Base-by-base conservation (phyloP, 768 basidiomycete species). In the Lentinus brumalis region DNA sequence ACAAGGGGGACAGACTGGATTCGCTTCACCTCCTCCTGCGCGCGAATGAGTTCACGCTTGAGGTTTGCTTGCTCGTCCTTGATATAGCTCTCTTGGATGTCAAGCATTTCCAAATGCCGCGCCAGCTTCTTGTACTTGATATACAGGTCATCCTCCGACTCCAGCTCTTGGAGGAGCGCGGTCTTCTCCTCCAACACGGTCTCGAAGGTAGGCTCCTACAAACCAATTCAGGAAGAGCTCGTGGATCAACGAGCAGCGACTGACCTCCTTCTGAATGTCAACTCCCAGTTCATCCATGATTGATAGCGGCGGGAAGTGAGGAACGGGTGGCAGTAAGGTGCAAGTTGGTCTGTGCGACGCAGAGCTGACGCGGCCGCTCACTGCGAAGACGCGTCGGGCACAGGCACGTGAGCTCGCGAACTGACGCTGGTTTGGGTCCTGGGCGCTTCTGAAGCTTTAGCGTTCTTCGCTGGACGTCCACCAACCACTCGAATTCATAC, bases 1-100 rank as follows among this genome's bases (percentile, higher is more conserved):
- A 99, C 97, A 15, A 99, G 87, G 0, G 97, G 97, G 6, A 99
- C 97, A 55, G 93, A 93, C 77, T 98, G 95, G 73, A 99, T 99
- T 60, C 97, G 92, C 77, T 98, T 97, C 72, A 99, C 97, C 78
- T 99, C 97, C 74, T 99, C 97, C 72, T 99, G 97, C 0, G 97
- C 97, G 58, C 97, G 93, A 66, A 98, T 91, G 62, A 99, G 89
- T 76, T 99, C 97, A 52, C 96, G 88, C 75, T 98, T 96, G 57
- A 99, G 86, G 71, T 98, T 98, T 15, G 92, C 92, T 70, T 97
- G 96, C 75, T 99, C 97, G 68, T 99, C 96, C 73, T 98, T 96
- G 76, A 99, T 97, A 74, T 98, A 99, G 77, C 91, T 91, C 76
- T 98, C 92, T 70, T 91, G 89, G 30, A 94, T 93, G 54, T 93